Evolutionary conservation across 2,329 filamentous ascomycete species (phyloP).

Genomic region (Diaporthe longicolla): DNA sequence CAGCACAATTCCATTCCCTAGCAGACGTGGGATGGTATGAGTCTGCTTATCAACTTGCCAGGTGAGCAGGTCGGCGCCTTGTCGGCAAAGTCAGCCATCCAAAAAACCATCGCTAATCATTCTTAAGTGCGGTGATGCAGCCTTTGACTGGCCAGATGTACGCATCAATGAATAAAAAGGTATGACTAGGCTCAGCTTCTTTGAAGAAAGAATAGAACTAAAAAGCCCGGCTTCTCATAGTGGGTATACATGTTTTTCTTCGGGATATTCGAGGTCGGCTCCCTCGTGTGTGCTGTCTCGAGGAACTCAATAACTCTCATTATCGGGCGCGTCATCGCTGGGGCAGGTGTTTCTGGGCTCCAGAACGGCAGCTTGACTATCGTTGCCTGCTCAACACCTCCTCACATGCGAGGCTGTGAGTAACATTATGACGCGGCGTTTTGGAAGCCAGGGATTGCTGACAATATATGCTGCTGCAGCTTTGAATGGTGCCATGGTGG

Average conservation of each 20-base stretch:
- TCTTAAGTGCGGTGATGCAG: conserved; percentile 3
- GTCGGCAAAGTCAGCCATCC: background rate
- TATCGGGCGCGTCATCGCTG: conserved; percentile 2
- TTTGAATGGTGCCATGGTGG: conserved; percentile 2
- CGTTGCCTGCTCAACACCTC: conserved; percentile 12
- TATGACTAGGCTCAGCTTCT: background rate
- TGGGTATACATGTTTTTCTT: conserved; percentile 25
- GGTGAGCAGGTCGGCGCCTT: background rate
- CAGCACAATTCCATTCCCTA: conserved; percentile 34
- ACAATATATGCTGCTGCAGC: background rate
- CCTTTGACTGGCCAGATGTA: conserved; percentile 10
- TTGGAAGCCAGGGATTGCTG: background rate
- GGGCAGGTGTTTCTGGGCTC: background rate
- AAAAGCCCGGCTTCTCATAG: background rate
- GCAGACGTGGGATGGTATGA: conserved; percentile 26
- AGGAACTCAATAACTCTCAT: conserved; percentile 13
- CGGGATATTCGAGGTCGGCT: conserved; percentile 12
- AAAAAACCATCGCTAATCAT: background rate
- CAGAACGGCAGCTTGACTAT: conserved; percentile 17
- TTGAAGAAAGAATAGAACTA: background rate
- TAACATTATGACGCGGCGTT: background rate
- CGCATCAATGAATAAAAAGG: conserved; percentile 17
- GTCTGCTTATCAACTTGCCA: conserved; percentile 25
- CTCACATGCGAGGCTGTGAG: conserved; percentile 12
- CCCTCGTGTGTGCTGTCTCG: conserved; percentile 12